phyloP scores from a whole-genome alignment of 148 eudicot species.

The Amaranthus cruentus region DNA sequence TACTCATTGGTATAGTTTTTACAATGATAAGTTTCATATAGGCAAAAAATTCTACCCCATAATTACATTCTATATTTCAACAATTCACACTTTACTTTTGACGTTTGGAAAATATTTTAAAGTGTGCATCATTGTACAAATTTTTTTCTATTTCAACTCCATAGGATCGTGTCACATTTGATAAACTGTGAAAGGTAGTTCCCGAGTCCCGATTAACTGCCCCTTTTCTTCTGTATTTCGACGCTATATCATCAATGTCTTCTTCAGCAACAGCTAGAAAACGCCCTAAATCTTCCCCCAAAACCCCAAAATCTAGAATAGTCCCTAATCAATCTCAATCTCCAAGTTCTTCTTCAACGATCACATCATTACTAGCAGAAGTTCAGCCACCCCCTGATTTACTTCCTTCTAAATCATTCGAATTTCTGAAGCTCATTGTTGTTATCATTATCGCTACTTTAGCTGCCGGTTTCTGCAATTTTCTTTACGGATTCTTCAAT shows the following conservation, averaged over 20 bases:
- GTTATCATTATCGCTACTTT: constrained; percentile 51
- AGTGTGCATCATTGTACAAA: too few relatives aligned
- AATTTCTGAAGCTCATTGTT: constrained; percentile 44
- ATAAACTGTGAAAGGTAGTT: too few relatives aligned
- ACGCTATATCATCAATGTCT: not conserved
- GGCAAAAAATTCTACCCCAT: too few relatives aligned
- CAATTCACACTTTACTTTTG: too few relatives aligned
- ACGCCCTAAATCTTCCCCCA: constrained; percentile 20
- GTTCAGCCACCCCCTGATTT: constrained; percentile 46
- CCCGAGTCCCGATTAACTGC: too few relatives aligned
- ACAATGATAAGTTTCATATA: too few relatives aligned
- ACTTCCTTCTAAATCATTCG: constrained; percentile 52
- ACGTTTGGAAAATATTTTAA: too few relatives aligned
- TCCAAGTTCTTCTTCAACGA: constrained; percentile 26
- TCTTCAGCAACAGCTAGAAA: constrained; percentile 21
- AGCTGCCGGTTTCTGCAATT: constrained; percentile 48
- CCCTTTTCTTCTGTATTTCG: not conserved
- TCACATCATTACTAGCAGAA: constrained; percentile 27
- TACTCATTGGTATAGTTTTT: too few relatives aligned
- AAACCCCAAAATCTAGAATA: constrained; percentile 24
- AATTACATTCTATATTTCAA: too few relatives aligned
- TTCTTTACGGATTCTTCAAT: constrained; percentile 20
- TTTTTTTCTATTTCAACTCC: too few relatives aligned
- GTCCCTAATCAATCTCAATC: constrained; percentile 13
- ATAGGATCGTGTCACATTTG: too few relatives aligned